Evolutionary conservation across 176 grass and related monocot species (phyloP), one percentile per base, ranked within the genome.

Genomic region (Eremochloa ophiuroides): DNA sequence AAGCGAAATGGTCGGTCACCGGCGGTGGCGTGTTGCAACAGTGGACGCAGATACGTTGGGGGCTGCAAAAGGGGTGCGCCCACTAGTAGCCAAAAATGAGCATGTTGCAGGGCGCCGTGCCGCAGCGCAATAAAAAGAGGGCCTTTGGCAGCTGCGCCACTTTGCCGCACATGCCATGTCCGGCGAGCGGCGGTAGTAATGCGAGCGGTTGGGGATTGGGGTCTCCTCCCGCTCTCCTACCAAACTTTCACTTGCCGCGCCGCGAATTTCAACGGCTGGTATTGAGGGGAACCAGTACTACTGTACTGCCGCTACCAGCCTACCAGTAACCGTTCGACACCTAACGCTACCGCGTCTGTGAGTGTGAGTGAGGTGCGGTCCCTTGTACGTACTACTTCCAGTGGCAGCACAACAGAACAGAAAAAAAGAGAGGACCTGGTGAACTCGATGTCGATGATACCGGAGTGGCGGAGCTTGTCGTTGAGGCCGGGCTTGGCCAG

Each of bases 391-490:
- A n/a, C n/a, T 29, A 33, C 28, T 55, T 80, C 8, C 22, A 25
- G 53, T 18, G 27, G 39, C 69, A 20, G 69, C 69, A 63, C 29
- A 41, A 31, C 12, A 67, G 17, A 15, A 18, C 0, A 26, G 1
- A 17, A 3, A 17, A 4, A 4, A 9, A 4, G 3, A 9, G 1
- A 7, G 1, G 10, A 97, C 94, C 94, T 81, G 7, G 92, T 53
- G 83, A 91, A 97, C 77, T 92, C 75, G 78, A 94, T 89, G 79
- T 87, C 88, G 73, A 97, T 87, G 83, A 89, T 94, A 85, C 94
- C 94, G 42, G 94, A 91, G 75, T 92, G 85, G 66, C 94, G 89
- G 46, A 97, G 94, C 76, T 88, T 76, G 75, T 94, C 82, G 79
- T 91, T 81, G 68, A 85, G 85, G 7, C 94, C 92, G 0, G 94